Evolutionary conservation across 75 land plant species (phyloP).

Genomic region (Azolla pinnata): DNA sequence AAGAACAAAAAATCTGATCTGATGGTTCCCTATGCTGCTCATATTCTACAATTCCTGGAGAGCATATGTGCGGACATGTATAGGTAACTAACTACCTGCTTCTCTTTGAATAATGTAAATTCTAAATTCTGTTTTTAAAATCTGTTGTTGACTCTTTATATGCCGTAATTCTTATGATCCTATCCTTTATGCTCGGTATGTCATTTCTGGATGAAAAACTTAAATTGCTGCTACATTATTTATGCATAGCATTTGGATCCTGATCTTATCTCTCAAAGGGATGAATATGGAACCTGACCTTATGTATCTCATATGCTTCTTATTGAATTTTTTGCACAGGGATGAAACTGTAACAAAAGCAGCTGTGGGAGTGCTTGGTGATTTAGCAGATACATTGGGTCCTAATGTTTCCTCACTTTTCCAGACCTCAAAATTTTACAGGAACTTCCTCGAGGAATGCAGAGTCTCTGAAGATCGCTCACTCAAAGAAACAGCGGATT

Average conservation of each 20-base stretch:
- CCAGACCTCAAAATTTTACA: constrained; percentile 62
- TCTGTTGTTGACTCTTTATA: too few species aligned
- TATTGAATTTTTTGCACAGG: constrained; percentile 9
- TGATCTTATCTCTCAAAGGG: too few species aligned
- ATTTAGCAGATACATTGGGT: constrained; percentile 83
- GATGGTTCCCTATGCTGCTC: constrained; percentile 62
- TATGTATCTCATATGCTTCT: too few species aligned
- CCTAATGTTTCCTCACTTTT: constrained; percentile 58
- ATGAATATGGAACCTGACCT: too few species aligned
- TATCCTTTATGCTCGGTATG: too few species aligned
- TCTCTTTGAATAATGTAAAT: too few species aligned
- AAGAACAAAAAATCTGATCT: constrained; percentile 69
- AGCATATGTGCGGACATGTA: constrained; percentile 69
- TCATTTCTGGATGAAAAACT: too few species aligned
- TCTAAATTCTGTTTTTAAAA: too few species aligned
- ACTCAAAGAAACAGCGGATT: constrained; percentile 87
- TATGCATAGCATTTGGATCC: too few species aligned
- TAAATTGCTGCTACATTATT: too few species aligned
- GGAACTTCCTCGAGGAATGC: constrained; percentile 82
- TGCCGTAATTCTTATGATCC: too few species aligned
- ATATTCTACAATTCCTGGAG: constrained; percentile 74
- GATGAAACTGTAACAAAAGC: constrained; percentile 59
- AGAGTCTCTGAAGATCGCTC: constrained; percentile 63
- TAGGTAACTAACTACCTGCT: constrained; percentile 33
- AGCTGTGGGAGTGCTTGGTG: constrained; percentile 89